Evolutionary conservation across 1,284 basidiomycete genomes (phyloP).

Genomic region (Moesziomyces globuligerus): DNA sequence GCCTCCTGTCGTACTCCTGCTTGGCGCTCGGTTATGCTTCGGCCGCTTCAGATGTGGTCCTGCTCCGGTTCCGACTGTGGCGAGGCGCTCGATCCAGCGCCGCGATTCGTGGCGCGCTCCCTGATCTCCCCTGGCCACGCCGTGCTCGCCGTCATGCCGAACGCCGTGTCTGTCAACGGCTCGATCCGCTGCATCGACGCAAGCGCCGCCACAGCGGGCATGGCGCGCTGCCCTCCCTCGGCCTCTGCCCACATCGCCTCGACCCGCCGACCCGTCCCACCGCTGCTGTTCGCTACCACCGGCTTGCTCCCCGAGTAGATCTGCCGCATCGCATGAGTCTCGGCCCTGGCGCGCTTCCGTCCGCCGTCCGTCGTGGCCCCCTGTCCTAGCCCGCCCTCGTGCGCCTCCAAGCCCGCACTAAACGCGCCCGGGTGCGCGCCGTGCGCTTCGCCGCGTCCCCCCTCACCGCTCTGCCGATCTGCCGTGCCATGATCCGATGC

Average conservation of each 20-base stretch:
- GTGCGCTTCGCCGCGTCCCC: neutral
- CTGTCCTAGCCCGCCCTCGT: neutral
- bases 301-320: slow-evolving; percentile 2
- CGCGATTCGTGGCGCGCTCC: neutral
- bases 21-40: neutral
- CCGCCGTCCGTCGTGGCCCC: no score
- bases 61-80: neutral
- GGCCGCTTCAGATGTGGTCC: neutral
- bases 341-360: slow-evolving; percentile 1
- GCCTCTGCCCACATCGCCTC: neutral
- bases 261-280: neutral
- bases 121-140: neutral
- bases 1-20: no score
- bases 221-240: no score
- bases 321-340: slow-evolving; percentile 1
- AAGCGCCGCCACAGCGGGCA: slow-evolving; percentile 10
- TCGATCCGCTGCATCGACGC: slow-evolving; percentile 14
- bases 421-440: neutral
- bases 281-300: neutral
- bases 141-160: neutral
- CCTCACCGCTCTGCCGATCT: neutral
- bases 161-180: slow-evolving; percentile 5
- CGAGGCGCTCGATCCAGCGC: neutral
- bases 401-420: neutral
- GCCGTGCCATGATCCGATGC: neutral